Evolutionary conservation across 2,329 filamentous ascomycete genomes (phyloP), one percentile per base, ranked within the genome.

Genomic region (Colletotrichum horii): DNA sequence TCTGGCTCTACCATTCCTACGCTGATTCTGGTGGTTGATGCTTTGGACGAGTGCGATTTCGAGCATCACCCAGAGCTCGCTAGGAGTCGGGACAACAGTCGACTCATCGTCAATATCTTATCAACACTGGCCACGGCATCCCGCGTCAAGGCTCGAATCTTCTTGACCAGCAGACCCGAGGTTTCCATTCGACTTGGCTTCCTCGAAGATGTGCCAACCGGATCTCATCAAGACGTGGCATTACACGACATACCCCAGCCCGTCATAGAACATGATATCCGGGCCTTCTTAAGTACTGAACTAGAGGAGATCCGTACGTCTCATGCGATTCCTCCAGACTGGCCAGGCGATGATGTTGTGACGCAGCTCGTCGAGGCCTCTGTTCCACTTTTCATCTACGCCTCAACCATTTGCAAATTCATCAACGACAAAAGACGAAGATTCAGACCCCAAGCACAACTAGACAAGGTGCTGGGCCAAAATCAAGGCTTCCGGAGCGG

Each of bases 21-120:
- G 1, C 3, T 48, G n/a, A 22, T 48, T 22, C 3, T 48, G n/a
- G 43, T 48, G 0, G n/a, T 48, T 6, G 43, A 22, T 14, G 43
- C 43, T 48, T 22, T 48, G 43, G 43, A 48, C 1, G 43, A 48
- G n/a, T 48, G 43, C 43, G 11, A 11, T 48, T 22, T 7, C 19
- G 19, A 22, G 1, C 43, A 48, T 12, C 19, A 8, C 12, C 12
- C 43, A 2, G 1, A 7, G 0, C 5, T 22, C 6, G 43, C 7
- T 48, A 3, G 12, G 6, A 48, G 38, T 48, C 38, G 6, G 9
- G 38, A 48, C 6, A 48, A 11, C 43, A 14, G 19, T 11, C 43
- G 43, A 4, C 43, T 12, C 0, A 48, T 22, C 2, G 7, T 48
- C 11, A n/a, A 22, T 7, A 12, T 48, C 0, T 19, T 48, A 2